Conservation (phyloP, 2,329 filamentous ascomycete species). For the Penicillium thymicola region DNA sequence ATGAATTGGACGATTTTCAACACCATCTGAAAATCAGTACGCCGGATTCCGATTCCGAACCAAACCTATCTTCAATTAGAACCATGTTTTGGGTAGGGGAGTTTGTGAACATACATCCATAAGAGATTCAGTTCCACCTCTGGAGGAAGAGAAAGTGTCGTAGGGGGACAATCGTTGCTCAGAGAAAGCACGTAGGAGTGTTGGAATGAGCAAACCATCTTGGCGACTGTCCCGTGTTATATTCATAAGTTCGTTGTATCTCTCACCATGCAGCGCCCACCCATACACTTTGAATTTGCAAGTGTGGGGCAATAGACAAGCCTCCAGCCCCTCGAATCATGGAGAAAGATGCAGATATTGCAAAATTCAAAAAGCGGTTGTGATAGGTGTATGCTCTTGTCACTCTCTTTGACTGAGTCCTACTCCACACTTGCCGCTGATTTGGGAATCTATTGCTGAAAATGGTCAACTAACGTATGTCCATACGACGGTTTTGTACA, state of each 20-base stretch:
- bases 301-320: conserved; percentile 5
- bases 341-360: conserved; percentile 5
- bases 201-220: not conserved
- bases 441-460: not conserved
- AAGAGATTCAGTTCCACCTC: not conserved
- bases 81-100: not conserved
- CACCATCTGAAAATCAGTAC: not conserved
- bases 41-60: no score
- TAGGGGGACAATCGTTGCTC: not conserved
- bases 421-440: not conserved
- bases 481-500: not conserved
- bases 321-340: conserved; percentile 6
- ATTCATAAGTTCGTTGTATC: not conserved
- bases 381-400: conserved; percentile 1
- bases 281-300: not conserved
- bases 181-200: not conserved
- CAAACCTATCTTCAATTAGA: not conserved
- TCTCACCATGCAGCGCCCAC: accelerated
- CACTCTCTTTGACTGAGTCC: not conserved
- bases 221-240: accelerated
- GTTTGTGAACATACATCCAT: not conserved
- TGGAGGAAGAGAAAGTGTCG: not conserved
- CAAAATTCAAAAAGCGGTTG: conserved; percentile 4
- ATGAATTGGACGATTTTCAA: not conserved
- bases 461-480: not conserved